Evolutionary conservation across 768 basidiomycete species (phyloP).

Genomic region (Tricholoma sp.): DNA sequence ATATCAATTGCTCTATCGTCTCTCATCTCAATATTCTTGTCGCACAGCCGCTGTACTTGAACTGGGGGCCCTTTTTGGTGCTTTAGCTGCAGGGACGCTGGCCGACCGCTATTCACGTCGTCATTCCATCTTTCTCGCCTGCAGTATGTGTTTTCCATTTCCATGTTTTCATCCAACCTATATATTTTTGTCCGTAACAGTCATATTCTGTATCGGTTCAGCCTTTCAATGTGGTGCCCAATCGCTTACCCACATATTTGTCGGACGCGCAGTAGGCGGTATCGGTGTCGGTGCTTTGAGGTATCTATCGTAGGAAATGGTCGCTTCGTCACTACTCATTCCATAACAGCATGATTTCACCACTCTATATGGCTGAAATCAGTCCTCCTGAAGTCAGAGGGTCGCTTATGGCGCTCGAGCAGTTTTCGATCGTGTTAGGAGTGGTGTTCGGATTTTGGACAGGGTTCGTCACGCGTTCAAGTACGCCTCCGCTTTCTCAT

Average conservation of each 20-base stretch:
- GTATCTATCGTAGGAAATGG: conserved; percentile 26
- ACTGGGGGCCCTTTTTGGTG: conserved; percentile 74
- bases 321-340: conserved; percentile 9
- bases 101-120: conserved; percentile 67
- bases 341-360: conserved; percentile 60
- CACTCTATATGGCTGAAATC: conserved; percentile 82
- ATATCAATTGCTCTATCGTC: neutral
- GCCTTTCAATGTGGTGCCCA: conserved; percentile 60
- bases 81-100: conserved; percentile 58
- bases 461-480: conserved; percentile 63
- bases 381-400: conserved; percentile 76
- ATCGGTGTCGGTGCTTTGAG: conserved; percentile 75
- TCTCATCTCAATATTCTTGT: neutral
- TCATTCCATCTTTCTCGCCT: conserved; percentile 61
- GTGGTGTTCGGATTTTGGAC: conserved; percentile 83
- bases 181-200: conserved; percentile 25
- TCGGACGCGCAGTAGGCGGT: conserved; percentile 73
- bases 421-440: conserved; percentile 75
- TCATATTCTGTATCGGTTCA: conserved; percentile 70
- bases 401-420: conserved; percentile 74
- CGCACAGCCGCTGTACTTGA: conserved; percentile 70
- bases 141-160: conserved; percentile 38
- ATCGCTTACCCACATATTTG: conserved; percentile 49
- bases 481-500: conserved; percentile 30
- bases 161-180: neutral